Evolutionary conservation across 2,329 filamentous ascomycete genomes (phyloP).

Genomic region (Amesomyces nigricolor): DNA sequence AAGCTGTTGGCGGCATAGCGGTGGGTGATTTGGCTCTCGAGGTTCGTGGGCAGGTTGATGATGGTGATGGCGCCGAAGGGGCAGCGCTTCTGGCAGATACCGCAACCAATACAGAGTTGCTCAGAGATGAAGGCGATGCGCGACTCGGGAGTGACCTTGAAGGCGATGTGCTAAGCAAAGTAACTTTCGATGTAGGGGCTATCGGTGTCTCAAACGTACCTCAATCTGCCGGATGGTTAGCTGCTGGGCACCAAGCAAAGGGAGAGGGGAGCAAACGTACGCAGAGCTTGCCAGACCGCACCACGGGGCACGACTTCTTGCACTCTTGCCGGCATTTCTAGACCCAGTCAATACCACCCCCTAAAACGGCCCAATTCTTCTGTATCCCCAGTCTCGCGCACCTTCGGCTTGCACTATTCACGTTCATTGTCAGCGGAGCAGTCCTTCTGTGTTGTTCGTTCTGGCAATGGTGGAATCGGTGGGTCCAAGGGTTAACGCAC

Average conservation of each 20-base stretch:
- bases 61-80: conserved; percentile 98
- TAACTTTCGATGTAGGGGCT: conserved; percentile 26
- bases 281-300: conserved; percentile 78
- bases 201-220: conserved; percentile 12
- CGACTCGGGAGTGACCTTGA: conserved; percentile 82
- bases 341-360: conserved; percentile 11
- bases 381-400: conserved; percentile 33
- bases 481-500: conserved; percentile 45
- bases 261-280: conserved; percentile 29
- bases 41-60: conserved; percentile 99
- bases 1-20: conserved; percentile 99
- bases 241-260: conserved; percentile 58
- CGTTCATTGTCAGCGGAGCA: conserved; percentile 32
- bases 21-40: conserved; percentile 96
- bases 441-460: conserved; percentile 8
- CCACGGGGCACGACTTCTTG: conserved; percentile 97
- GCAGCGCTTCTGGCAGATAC: conserved; percentile 99
- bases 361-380: background rate
- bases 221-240: conserved; percentile 23
- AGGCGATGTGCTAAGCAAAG: conserved; percentile 62
- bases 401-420: conserved; percentile 79
- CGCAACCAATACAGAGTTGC: conserved; percentile 92
- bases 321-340: conserved; percentile 98
- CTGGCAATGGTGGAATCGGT: conserved; percentile 34
- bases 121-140: conserved; percentile 99